phyloP scores from a whole-genome alignment of 1,284 basidiomycete genomes.

The Apiotrichum domesticum region DNA sequence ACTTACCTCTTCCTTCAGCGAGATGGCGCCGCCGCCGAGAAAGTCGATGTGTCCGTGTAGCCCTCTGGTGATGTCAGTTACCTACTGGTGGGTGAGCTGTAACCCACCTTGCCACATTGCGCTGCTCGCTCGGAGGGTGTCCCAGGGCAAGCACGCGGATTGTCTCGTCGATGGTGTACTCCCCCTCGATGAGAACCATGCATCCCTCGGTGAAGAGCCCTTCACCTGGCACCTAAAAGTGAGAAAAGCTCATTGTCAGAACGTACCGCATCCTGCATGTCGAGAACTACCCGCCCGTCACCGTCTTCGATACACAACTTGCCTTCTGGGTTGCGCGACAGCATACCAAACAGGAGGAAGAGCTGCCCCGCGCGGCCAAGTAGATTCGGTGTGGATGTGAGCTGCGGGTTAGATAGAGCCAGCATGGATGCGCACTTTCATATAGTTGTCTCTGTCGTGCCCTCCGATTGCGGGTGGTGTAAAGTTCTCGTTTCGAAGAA shows the following conservation, averaged over 20 bases:
- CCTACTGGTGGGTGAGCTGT: background rate
- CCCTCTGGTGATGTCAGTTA: constrained; percentile 52
- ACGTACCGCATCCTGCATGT: constrained; percentile 78
- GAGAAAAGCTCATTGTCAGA: background rate
- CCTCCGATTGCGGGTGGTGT: constrained; percentile 87
- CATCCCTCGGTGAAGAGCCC: constrained; percentile 96
- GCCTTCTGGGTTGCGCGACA: constrained; percentile 82
- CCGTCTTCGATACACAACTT: constrained; percentile 86
- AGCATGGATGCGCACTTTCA: constrained; percentile 59
- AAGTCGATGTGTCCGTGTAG: constrained; percentile 94
- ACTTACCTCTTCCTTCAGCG: constrained; percentile 82
- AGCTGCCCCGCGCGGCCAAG: constrained; percentile 83
- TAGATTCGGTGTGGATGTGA: constrained; percentile 93
- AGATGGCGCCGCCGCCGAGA: constrained; percentile 83
- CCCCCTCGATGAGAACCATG: constrained; percentile 90
- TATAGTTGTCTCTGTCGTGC: constrained; percentile 70
- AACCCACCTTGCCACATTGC: constrained; percentile 68
- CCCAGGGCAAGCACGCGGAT: constrained; percentile 89
- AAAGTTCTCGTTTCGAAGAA: constrained; percentile 91
- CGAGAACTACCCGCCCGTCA: constrained; percentile 83
- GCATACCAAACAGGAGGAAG: constrained; percentile 91
- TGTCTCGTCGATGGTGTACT: constrained; percentile 86
- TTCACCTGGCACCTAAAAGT: constrained; percentile 76
- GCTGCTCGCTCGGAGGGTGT: constrained; percentile 89
- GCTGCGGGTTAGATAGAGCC: constrained; percentile 48